Conservation (phyloP, 1,139 yeast genomes). For the Meyerozyma elateridarum region DNA sequence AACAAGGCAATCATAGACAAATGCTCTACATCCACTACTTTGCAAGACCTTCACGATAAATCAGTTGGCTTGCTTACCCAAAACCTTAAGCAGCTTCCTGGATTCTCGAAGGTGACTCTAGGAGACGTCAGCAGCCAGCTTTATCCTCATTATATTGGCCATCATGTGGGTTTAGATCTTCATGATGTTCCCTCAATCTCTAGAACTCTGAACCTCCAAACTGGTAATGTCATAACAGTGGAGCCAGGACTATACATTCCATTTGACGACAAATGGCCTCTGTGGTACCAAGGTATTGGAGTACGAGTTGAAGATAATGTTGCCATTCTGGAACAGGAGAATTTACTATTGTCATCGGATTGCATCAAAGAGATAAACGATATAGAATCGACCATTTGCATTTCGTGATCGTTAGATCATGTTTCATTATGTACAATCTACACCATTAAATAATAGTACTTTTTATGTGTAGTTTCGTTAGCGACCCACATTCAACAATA, state of each 20-base stretch:
- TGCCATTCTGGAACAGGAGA: conserved; percentile 17
- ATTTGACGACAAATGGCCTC: conserved; percentile 61
- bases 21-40: conserved; percentile 51
- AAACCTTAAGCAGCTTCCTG: conserved; percentile 66
- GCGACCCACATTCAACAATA: conserved; percentile 41
- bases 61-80: conserved; percentile 55
- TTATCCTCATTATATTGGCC: conserved; percentile 95
- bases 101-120: conserved; percentile 49
- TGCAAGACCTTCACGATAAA: conserved; percentile 73
- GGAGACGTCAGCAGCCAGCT: conserved; percentile 51
- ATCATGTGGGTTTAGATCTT: conserved; percentile 88
- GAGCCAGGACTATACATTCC: conserved; percentile 97
- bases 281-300: conserved; percentile 82
- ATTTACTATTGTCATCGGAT: background rate
- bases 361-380: conserved; percentile 1
- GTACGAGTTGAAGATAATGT: conserved; percentile 92
- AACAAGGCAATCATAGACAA: conserved; percentile 72
- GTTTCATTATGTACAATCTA: conserved; percentile 5
- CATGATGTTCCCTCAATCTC: conserved; percentile 74
- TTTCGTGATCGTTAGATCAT: too few species aligned
- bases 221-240: conserved; percentile 79
- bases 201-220: conserved; percentile 43
- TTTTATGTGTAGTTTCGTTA: too few species aligned
- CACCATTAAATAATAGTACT: too few species aligned
- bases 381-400: background rate